Percentiles rank a stretch among this genome's conserved stretches.
Conservation (phyloP, 345 rosid species). For the Eucalyptus globulus region DNA sequence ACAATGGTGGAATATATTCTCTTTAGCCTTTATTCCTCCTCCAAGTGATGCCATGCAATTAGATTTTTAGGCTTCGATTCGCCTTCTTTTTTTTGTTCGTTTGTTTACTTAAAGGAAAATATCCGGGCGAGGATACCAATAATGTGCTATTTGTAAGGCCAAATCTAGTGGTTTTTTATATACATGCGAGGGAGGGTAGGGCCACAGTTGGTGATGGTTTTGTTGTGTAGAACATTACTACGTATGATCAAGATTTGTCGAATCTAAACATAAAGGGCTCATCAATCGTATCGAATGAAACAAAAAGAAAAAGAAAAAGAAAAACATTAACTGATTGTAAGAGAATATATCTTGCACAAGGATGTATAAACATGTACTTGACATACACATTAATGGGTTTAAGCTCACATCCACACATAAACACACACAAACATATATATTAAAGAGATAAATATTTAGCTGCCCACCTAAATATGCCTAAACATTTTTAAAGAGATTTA, state of each 20-base stretch:
- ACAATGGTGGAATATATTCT: neutral
- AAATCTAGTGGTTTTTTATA: neutral
- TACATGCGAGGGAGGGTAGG: neutral
- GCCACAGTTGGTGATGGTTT: neutral
- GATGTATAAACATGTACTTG: neutral
- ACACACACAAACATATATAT: neutral
- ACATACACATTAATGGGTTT: neutral
- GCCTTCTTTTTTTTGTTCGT: neutral
- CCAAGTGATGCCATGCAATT: neutral
- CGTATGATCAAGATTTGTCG: neutral
- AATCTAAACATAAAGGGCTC: neutral
- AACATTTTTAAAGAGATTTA: neutral
- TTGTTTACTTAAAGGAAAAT: neutral
- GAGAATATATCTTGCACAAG: neutral
- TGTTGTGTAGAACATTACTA: neutral
- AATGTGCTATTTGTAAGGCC: neutral
- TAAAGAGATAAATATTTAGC: neutral
- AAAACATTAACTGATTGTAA: neutral
- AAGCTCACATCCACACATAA: neutral
- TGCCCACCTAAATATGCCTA: neutral
- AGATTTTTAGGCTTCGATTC: neutral
- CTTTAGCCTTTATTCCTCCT: neutral
- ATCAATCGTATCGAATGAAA: neutral
- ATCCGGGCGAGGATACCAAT: neutral
- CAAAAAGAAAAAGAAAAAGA: neutral